phyloP scores from a whole-genome alignment of 106 monocot genomes.

The Acorus calamus region DNA sequence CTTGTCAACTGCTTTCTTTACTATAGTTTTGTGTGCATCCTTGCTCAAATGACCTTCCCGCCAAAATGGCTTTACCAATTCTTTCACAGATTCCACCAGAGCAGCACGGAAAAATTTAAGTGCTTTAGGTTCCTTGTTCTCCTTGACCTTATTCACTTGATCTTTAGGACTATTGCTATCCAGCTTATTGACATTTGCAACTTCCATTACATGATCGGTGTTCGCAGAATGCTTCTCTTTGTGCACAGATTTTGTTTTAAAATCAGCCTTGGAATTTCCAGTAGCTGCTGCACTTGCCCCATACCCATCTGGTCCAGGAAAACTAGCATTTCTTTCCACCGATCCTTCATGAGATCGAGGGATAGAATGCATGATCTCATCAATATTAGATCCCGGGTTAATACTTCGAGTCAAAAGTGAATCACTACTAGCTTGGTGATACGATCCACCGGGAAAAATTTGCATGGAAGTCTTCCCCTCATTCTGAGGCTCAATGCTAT shows the following conservation, averaged over 20 bases:
- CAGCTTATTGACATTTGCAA: constrained; percentile 12
- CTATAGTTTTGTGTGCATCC: constrained; percentile 59
- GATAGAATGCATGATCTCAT: constrained; percentile 13
- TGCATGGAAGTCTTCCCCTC: constrained; percentile 11
- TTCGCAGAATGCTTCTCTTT: constrained; percentile 10
- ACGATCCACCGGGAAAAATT: constrained; percentile 9
- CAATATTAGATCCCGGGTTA: constrained; percentile 4
- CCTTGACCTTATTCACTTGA: constrained; percentile 17
- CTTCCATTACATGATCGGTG: constrained; percentile 13
- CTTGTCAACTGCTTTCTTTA: constrained; percentile 79
- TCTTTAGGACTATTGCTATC: constrained; percentile 14
- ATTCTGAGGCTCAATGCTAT: constrained; percentile 43
- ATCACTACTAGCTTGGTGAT: constrained; percentile 8
- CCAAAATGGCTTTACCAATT: constrained; percentile 64
- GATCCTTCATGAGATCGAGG: constrained; percentile 4
- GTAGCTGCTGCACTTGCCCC: background rate
- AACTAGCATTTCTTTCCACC: constrained; percentile 10
- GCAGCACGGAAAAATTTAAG: constrained; percentile 48
- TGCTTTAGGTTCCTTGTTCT: constrained; percentile 31
- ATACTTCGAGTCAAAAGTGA: constrained; percentile 2
- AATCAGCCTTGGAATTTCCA: constrained; percentile 12
- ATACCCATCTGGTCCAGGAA: constrained; percentile 5
- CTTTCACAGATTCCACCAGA: constrained; percentile 67
- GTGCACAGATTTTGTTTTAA: constrained; percentile 7
- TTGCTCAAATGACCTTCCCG: constrained; percentile 63